Evolutionary conservation across 192 early-diverging fungal species (phyloP).

Genomic region (Umbelopsis sp.): DNA sequence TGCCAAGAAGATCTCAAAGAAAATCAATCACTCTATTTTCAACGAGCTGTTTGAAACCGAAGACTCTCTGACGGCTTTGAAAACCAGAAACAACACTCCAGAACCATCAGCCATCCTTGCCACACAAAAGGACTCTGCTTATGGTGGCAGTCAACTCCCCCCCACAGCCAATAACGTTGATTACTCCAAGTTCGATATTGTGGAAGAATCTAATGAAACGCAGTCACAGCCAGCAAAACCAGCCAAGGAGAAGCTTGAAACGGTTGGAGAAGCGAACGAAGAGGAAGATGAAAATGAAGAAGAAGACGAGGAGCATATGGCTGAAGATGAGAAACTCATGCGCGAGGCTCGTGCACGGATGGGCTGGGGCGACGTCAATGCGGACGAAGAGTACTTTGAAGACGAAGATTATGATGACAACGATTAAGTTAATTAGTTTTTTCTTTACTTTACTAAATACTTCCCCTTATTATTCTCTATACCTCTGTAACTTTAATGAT

Average conservation of each 20-base stretch:
- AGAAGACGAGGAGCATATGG: conserved; percentile 46
- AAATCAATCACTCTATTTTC: conserved; percentile 87
- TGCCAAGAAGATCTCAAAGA: conserved; percentile 80
- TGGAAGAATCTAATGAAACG: conserved; percentile 49
- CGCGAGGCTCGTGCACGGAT: conserved; percentile 24
- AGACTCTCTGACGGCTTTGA: conserved; percentile 21
- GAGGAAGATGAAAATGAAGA: conserved; percentile 56
- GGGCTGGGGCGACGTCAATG: conserved; percentile 30
- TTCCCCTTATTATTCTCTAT: neutral
- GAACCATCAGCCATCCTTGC: conserved; percentile 34
- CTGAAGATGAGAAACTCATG: conserved; percentile 39
- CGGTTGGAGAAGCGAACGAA: conserved; percentile 13
- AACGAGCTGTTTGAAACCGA: conserved; percentile 67
- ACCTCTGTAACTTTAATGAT: neutral
- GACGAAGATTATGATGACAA: conserved; percentile 43
- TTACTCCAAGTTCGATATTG: conserved; percentile 36
- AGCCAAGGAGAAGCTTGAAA: conserved; percentile 34
- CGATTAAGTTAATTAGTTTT: neutral
- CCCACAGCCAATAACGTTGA: conserved; percentile 36
- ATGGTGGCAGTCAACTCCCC: conserved; percentile 49
- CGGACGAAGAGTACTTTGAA: conserved; percentile 29
- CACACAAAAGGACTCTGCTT: conserved; percentile 50
- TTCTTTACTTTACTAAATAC: neutral
- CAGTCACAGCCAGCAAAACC: conserved; percentile 39
- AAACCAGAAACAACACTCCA: conserved; percentile 33